These are phyloP conservation scores for Aspergillus sclerotialis DNA, from an alignment of 2,329 filamentous ascomycete species.

Conservation along the genomic window DNA sequence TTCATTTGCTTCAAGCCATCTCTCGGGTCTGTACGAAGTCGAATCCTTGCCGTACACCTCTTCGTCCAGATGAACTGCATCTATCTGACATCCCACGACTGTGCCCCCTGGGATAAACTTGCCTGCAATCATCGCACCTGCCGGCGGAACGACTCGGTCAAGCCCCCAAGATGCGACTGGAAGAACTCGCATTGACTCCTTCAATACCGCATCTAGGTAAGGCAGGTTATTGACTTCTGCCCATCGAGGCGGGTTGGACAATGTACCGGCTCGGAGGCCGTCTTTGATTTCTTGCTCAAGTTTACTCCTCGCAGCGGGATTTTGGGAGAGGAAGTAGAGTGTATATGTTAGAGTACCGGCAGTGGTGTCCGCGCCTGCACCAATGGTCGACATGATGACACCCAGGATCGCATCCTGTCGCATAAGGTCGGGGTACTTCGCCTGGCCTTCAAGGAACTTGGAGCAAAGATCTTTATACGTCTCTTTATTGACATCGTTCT, in stretches of 20 bases:
- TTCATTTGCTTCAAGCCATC: slow-evolving; percentile 35
- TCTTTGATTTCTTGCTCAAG: slow-evolving; percentile 34
- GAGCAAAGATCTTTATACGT: too few relatives aligned
- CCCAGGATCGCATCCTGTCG: slow-evolving; percentile 21
- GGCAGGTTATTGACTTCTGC: slow-evolving; percentile 23
- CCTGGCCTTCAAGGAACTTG: too few relatives aligned
- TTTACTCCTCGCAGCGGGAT: slow-evolving; percentile 23
- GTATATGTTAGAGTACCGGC: slow-evolving; percentile 34
- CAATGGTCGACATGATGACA: slow-evolving; percentile 22
- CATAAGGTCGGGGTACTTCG: too few relatives aligned
- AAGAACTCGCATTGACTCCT: slow-evolving; percentile 32
- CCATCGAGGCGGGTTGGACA: slow-evolving; percentile 16
- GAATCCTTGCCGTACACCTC: slow-evolving; percentile 37
- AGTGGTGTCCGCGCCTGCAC: slow-evolving; percentile 24
- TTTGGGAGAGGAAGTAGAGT: slow-evolving; percentile 31
- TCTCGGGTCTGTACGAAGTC: slow-evolving; percentile 36
- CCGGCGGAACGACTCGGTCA: slow-evolving; percentile 26
- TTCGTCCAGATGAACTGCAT: slow-evolving; percentile 36
- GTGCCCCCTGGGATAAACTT: slow-evolving; percentile 31
- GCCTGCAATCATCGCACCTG: slow-evolving; percentile 22
- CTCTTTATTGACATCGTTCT: too few relatives aligned
- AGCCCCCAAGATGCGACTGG: slow-evolving; percentile 28
- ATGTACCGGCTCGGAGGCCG: slow-evolving; percentile 13
- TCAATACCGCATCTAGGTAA: slow-evolving; percentile 29
- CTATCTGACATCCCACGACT: slow-evolving; percentile 38